A percentile compares a stretch with the other conserved stretches of the same genome.
These are phyloP conservation scores for Capsicum rhomboideum DNA, from an alignment of 257 asterid genomes.

Conservation along the genomic window DNA sequence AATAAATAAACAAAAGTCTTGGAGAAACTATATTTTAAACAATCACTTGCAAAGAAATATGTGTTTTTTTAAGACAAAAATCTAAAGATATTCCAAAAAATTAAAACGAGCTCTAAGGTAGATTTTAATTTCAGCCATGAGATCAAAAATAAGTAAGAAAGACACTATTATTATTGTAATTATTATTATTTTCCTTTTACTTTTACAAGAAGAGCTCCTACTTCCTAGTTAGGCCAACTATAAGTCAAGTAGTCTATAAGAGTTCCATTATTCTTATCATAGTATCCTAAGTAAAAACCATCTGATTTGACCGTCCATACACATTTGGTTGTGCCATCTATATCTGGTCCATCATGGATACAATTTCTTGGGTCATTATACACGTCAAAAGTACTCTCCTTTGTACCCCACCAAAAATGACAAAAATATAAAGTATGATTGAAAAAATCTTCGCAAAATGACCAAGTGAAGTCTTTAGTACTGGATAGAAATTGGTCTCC, in stretches of 20 bases:
- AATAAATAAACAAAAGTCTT: too few species aligned
- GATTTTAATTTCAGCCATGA: too few species aligned
- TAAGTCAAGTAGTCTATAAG: background rate
- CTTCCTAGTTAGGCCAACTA: too few species aligned
- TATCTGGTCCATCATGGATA: background rate
- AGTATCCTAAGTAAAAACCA: background rate
- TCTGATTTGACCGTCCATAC: background rate
- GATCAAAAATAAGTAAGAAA: background rate
- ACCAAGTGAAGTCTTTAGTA: background rate
- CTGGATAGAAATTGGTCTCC: too few species aligned
- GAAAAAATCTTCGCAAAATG: too few species aligned
- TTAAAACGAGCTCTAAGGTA: too few species aligned
- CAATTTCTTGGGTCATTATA: background rate
- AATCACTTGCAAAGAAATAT: too few species aligned
- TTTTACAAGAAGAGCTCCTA: background rate
- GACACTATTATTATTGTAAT: too few species aligned
- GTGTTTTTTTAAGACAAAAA: too few species aligned
- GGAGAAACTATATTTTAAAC: too few species aligned
- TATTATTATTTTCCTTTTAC: too few species aligned
- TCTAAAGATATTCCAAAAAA: too few species aligned
- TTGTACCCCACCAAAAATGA: slow-evolving; percentile 1
- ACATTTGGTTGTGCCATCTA: background rate
- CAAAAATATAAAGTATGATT: background rate
- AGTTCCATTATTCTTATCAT: background rate
- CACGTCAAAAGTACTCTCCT: background rate